Evolutionary conservation across 2,329 filamentous ascomycete species (phyloP).

Genomic region (Chaetomiaceae sp.): DNA sequence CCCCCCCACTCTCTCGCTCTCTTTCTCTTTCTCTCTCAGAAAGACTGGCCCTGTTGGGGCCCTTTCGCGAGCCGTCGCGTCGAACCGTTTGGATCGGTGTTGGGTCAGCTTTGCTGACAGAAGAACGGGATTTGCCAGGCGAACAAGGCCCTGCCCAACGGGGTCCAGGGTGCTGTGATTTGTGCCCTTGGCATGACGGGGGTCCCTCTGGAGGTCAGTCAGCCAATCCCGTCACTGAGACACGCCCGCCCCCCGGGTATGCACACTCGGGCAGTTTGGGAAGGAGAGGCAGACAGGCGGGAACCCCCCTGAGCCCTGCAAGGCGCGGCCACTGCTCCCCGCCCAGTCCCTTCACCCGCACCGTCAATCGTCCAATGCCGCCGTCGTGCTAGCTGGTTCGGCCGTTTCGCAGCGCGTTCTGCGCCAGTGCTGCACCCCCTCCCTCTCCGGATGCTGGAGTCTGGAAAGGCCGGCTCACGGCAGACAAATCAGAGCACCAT

Average conservation of each 20-base stretch:
- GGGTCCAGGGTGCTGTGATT: constrained; percentile 21
- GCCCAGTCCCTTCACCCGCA: not conserved
- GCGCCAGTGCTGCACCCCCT: not conserved
- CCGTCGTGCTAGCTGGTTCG: not conserved
- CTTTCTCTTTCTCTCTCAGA: too few relatives aligned
- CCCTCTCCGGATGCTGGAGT: not conserved
- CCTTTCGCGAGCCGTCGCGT: too few relatives aligned
- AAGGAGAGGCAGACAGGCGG: constrained; percentile 9
- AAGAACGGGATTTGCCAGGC: constrained; percentile 18
- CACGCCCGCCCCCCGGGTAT: constrained; percentile 19
- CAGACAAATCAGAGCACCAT: constrained; percentile 6
- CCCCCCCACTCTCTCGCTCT: too few relatives aligned
- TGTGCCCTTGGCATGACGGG: constrained; percentile 28
- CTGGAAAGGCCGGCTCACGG: not conserved
- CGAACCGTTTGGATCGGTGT: constrained; percentile 1
- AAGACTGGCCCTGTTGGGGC: too few relatives aligned
- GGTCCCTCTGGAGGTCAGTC: constrained; percentile 26
- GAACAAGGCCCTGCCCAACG: constrained; percentile 16
- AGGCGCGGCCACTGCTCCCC: not conserved
- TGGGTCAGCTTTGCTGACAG: constrained; percentile 21
- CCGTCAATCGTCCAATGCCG: constrained; percentile 6
- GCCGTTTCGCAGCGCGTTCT: constrained; percentile 1
- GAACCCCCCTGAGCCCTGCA: constrained; percentile 5
- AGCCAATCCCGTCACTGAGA: constrained; percentile 22
- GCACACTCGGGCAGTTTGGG: constrained; percentile 14